phyloP scores from a whole-genome alignment of 164 flowering plant genomes.

The Vitis cinerea region DNA sequence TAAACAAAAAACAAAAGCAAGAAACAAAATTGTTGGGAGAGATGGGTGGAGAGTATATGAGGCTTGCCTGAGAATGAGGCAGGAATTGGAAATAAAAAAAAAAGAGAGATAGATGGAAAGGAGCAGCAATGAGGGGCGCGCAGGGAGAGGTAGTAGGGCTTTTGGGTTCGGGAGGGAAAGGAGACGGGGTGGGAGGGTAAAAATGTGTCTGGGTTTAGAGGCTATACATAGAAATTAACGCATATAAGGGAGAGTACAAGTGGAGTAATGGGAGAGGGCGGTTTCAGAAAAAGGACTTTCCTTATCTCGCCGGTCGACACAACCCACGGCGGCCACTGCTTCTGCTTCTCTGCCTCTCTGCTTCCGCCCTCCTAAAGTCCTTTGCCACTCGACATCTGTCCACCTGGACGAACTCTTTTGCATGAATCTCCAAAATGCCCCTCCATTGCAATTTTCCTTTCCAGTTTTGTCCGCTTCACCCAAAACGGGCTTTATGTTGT shows the following conservation, averaged over 20 bases:
- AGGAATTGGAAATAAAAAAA: conserved; percentile 18
- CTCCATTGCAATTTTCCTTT: background rate
- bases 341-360: background rate
- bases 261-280: conserved; percentile 25
- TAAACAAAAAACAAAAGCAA: conserved; percentile 12
- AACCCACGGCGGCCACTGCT: conserved; percentile 1
- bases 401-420: background rate
- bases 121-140: conserved; percentile 14
- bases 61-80: conserved; percentile 4
- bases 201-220: conserved; percentile 1
- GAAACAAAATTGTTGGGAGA: conserved; percentile 10
- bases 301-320: background rate
- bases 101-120: conserved; percentile 27
- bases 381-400: background rate
- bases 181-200: conserved; percentile 23
- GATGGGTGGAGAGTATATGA: conserved; percentile 12
- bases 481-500: too few species aligned
- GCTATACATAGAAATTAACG: background rate
- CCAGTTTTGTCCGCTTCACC: too few species aligned
- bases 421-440: background rate
- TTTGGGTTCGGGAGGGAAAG: conserved; percentile 17
- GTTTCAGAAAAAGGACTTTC: too few species aligned
- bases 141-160: conserved; percentile 21
- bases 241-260: background rate
- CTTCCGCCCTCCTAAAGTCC: background rate